phyloP scores from a whole-genome alignment of 441 rosid species.

The Theobroma grandiflorum region DNA sequence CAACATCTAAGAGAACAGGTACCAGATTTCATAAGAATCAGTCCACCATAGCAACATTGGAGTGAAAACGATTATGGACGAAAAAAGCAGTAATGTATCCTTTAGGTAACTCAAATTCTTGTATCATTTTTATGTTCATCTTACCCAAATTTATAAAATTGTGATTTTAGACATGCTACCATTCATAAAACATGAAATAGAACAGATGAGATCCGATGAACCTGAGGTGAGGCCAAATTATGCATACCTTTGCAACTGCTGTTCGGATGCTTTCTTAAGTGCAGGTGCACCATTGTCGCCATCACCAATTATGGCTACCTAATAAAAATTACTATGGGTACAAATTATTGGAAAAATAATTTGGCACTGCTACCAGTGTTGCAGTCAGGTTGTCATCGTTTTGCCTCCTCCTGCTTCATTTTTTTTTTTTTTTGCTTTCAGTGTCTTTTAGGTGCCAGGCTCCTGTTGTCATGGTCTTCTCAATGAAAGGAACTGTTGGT shows the following conservation, averaged over 20 bases:
- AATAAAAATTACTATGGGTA: constrained; percentile 25
- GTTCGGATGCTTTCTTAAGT: constrained; percentile 97
- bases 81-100: background rate
- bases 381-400: no score
- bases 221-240: background rate
- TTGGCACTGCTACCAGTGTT: no score
- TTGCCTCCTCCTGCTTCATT: no score
- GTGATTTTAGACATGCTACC: constrained; percentile 11
- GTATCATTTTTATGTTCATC: background rate
- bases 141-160: background rate
- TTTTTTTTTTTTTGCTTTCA: no score
- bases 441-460: no score
- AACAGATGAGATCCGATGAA: background rate
- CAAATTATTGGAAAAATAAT: constrained; percentile 18
- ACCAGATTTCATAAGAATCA: background rate
- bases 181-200: background rate
- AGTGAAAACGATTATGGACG: background rate
- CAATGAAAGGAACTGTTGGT: no score
- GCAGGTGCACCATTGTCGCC: constrained; percentile 99
- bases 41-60: background rate
- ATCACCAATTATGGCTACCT: constrained; percentile 99
- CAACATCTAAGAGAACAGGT: constrained; percentile 5
- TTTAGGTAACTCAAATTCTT: constrained; percentile 5
- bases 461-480: no score
- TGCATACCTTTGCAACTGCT: constrained; percentile 95